phyloP scores from a whole-genome alignment of 75 land plant species.

The Picea glauca region DNA sequence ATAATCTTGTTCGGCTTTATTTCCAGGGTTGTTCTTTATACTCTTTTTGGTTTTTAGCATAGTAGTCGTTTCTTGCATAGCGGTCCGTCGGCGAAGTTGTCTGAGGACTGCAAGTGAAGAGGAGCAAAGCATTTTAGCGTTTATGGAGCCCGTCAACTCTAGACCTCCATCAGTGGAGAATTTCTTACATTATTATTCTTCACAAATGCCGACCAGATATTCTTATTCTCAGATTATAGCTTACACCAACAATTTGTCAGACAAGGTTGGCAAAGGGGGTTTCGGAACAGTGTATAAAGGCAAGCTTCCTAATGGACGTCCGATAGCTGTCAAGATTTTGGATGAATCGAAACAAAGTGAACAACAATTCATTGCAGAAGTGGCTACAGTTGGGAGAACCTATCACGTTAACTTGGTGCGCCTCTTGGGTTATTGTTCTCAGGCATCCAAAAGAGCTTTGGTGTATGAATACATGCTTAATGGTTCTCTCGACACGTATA shows the following conservation, averaged over 20 bases:
- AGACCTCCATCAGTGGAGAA: background rate
- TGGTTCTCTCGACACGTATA: conserved; percentile 12
- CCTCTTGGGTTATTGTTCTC: conserved; percentile 18
- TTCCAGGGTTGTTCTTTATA: background rate
- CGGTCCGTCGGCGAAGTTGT: background rate
- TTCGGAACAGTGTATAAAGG: conserved; percentile 82
- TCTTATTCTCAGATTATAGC: conserved; percentile 18
- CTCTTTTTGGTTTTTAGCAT: background rate
- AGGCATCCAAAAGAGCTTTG: conserved; percentile 12
- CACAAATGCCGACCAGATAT: background rate
- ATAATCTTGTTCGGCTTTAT: too few species aligned
- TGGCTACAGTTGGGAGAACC: conserved; percentile 81
- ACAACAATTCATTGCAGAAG: conserved; percentile 81
- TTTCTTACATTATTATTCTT: background rate
- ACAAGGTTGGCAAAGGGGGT: conserved; percentile 82
- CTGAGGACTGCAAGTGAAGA: background rate
- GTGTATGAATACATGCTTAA: conserved; percentile 27
- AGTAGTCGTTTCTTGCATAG: background rate
- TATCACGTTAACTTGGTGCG: conserved; percentile 85
- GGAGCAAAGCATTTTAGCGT: background rate
- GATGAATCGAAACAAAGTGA: conserved; percentile 87
- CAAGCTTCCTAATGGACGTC: conserved; percentile 40
- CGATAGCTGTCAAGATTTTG: conserved; percentile 71
- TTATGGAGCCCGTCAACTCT: background rate
- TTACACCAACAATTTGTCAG: conserved; percentile 16